Base-by-base conservation (phyloP, 1,284 basidiomycete genomes). In the Dichomitus squalens region DNA sequence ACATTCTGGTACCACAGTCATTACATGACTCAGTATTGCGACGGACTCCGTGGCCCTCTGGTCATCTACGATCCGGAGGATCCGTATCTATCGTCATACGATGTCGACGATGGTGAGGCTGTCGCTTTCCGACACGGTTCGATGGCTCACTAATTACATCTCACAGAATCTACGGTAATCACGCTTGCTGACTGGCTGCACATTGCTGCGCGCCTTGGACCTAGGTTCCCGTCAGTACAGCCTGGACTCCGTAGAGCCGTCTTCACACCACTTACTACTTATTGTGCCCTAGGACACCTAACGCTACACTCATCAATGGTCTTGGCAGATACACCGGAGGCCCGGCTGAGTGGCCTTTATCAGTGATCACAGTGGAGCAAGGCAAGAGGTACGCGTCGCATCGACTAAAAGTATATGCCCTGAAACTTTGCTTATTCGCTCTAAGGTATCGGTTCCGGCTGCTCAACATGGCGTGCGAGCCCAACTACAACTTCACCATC, bases 221-320 rank as follows among this genome's bases (percentile, higher is more conserved):
- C 52, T 18, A 23, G 41, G 14, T 25, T 47, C 27, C 58, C 50
- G 58, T 59, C 21, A 35, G 57, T 36, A n/a, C n/a, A n/a, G n/a
- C n/a, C n/a, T n/a, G n/a, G n/a, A n/a, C n/a, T n/a, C n/a, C n/a
- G n/a, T n/a, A n/a, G n/a, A n/a, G n/a, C n/a, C n/a, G n/a, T n/a
- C n/a, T n/a, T n/a, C n/a, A n/a, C n/a, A n/a, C n/a, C n/a, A n/a
- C n/a, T n/a, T n/a, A n/a, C n/a, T n/a, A n/a, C n/a, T n/a, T n/a
- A n/a, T n/a, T n/a, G n/a, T n/a, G n/a, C 18, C 12, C 18, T 12
- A 39, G 7, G 41, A 25, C 8, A 25, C 41, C 41, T 7, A 43
- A 67, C 36, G 31, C 78, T 0, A 82, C 79, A 2, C 65, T 86
- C 9, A 81, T 87, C 66, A 87, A 87, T 49, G 79, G 79, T 4